A percentile compares a stretch with the other conserved stretches of the same genome.
These are phyloP conservation scores for Arthrobotrys megalospora DNA, from an alignment of 2,329 filamentous ascomycete species.

Conservation along the genomic window DNA sequence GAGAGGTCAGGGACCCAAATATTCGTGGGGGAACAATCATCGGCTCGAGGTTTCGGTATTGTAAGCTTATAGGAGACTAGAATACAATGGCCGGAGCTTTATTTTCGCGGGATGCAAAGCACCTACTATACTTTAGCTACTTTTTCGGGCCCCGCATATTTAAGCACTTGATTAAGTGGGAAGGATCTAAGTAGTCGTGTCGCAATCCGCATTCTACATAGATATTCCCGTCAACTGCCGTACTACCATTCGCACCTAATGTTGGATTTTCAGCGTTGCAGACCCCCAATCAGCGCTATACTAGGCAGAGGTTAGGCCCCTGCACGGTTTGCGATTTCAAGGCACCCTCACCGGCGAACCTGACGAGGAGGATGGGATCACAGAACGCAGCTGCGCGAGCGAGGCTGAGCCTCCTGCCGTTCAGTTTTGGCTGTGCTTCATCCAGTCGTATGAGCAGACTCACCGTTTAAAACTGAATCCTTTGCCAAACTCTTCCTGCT, in stretches of 20 bases:
- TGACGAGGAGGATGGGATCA: not conserved
- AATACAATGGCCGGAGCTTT: no score
- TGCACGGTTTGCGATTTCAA: conserved; percentile 38
- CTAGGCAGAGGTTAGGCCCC: conserved; percentile 24
- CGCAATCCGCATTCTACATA: not conserved
- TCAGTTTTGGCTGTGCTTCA: not conserved
- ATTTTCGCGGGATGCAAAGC: no score
- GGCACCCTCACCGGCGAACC: conserved; percentile 42
- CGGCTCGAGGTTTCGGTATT: no score
- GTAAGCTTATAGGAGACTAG: no score
- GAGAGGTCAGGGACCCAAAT: no score
- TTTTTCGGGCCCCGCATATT: no score
- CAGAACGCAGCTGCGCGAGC: conserved; percentile 8
- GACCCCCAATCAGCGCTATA: conserved; percentile 9
- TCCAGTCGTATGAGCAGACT: not conserved
- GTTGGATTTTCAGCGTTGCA: conserved; percentile 36
- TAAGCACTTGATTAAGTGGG: no score
- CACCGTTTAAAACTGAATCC: conserved; percentile 51
- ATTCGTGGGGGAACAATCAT: no score
- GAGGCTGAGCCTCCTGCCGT: conserved; percentile 41
- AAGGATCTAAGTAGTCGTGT: no score
- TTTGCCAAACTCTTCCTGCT: conserved; percentile 10
- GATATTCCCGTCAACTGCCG: not conserved
- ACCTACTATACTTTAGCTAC: no score
- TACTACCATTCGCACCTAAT: not conserved